phyloP scores from a whole-genome alignment of 139 green algal species.

The Coelastrella sp. region DNA sequence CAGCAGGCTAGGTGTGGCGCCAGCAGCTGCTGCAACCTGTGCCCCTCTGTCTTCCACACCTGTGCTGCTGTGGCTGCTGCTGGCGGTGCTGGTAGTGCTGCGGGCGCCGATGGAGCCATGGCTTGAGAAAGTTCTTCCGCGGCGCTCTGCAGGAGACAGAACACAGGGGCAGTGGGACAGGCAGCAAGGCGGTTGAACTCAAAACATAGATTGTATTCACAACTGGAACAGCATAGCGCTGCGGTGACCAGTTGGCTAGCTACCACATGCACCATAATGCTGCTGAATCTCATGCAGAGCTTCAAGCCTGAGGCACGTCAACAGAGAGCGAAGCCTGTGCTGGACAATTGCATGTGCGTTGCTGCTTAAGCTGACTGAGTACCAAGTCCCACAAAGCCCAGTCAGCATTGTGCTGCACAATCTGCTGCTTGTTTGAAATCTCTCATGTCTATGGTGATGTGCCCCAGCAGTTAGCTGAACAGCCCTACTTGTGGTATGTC shows the following conservation, averaged over 20 bases:
- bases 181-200: neutral
- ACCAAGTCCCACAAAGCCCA: too few species aligned
- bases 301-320: too few species aligned
- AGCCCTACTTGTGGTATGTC: too few species aligned
- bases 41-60: neutral
- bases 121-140: neutral
- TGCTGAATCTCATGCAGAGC: too few species aligned
- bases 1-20: neutral
- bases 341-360: too few species aligned
- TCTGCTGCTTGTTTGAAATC: too few species aligned
- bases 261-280: neutral
- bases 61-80: neutral
- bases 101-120: neutral
- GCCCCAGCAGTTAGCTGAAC: too few species aligned
- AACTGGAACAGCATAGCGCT: neutral
- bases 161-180: neutral
- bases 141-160: neutral
- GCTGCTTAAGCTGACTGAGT: too few species aligned
- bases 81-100: neutral
- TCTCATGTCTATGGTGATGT: too few species aligned
- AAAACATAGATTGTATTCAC: neutral
- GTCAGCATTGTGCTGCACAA: too few species aligned
- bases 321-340: too few species aligned
- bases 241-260: neutral
- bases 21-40: neutral